phyloP scores from a whole-genome alignment of 163 green algal genomes.

The Scenedesmus sp. region DNA sequence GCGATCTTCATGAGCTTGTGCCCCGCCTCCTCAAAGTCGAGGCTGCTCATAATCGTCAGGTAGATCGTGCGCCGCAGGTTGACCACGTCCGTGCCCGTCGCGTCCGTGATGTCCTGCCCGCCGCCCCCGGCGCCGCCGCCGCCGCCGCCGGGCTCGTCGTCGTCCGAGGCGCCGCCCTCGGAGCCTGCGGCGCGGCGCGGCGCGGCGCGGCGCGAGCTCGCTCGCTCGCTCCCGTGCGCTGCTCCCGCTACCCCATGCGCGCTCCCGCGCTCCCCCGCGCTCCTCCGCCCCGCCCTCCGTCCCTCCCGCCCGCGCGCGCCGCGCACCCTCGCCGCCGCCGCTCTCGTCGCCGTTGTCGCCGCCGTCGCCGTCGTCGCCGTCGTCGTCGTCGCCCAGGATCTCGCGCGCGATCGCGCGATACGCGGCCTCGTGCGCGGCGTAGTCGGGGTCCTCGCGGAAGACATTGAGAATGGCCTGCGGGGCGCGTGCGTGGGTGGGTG shows the following conservation, averaged over 20 bases:
- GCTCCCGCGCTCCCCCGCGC: too few species aligned
- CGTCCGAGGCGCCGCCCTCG: slow-evolving; percentile 1
- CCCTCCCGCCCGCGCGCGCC: slow-evolving; percentile 13
- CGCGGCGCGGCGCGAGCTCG: not conserved
- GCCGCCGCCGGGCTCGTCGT: slow-evolving; percentile 61
- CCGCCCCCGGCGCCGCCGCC: slow-evolving; percentile 33
- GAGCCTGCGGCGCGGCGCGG: slow-evolving; percentile 17
- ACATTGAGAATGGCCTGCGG: slow-evolving; percentile 82
- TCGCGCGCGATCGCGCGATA: slow-evolving; percentile 87
- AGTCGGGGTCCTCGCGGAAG: slow-evolving; percentile 90
- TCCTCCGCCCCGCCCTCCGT: too few species aligned
- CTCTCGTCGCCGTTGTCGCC: slow-evolving; percentile 57
- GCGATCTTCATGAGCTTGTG: slow-evolving; percentile 99
- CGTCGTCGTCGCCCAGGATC: slow-evolving; percentile 82
- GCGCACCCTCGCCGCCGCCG: slow-evolving; percentile 45
- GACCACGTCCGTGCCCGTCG: slow-evolving; percentile 94
- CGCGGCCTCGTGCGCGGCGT: slow-evolving; percentile 85
- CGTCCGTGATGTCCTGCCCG: slow-evolving; percentile 75
- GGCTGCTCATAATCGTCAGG: slow-evolving; percentile 97
- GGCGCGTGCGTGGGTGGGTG: too few species aligned
- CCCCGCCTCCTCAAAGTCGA: slow-evolving; percentile 98
- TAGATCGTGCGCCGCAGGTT: slow-evolving; percentile 99
- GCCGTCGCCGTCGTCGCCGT: not conserved
- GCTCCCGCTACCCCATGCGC: too few species aligned
- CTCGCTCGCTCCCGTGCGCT: too few species aligned